Conservation (phyloP, 1,284 basidiomycete species). For the Kwoniella shivajii region DNA sequence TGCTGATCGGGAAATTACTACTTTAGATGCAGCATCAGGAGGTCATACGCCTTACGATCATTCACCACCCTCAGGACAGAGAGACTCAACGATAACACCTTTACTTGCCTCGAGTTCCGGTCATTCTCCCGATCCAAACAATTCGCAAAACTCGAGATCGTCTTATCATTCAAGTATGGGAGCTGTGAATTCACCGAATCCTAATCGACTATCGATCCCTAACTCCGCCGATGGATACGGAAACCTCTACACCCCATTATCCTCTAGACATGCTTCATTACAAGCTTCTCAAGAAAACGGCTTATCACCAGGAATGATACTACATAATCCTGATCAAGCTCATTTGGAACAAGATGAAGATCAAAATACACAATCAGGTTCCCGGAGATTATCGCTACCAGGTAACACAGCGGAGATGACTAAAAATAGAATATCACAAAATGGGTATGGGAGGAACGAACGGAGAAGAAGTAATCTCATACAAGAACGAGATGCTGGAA, state of each 20-base stretch:
- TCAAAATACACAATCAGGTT: not conserved
- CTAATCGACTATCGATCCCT: not conserved
- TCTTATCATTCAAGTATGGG: not conserved
- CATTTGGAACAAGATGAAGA: not conserved
- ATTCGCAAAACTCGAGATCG: not conserved
- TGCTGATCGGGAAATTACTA: not conserved
- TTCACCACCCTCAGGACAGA: not conserved
- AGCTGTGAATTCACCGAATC: constrained; percentile 1
- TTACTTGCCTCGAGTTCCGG: not conserved
- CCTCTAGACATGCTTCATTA: not conserved
- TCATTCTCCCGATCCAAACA: constrained; percentile 1
- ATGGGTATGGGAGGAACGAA: not conserved
- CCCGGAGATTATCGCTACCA: too few species aligned
- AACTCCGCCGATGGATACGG: not conserved
- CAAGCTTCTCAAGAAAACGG: not conserved
- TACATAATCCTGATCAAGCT: constrained; percentile 6
- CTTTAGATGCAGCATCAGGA: constrained; percentile 5
- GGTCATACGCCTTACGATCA: constrained; percentile 2
- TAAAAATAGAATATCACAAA: not conserved
- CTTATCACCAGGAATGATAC: not conserved
- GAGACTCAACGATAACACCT: constrained; percentile 3
- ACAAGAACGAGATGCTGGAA: constrained; percentile 5
- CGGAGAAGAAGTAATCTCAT: constrained; percentile 1
- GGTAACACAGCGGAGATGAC: not conserved
- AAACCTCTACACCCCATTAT: not conserved